Base-by-base conservation (phyloP, 2,329 filamentous ascomycete genomes). In the Sporothrix globosa region DNA sequence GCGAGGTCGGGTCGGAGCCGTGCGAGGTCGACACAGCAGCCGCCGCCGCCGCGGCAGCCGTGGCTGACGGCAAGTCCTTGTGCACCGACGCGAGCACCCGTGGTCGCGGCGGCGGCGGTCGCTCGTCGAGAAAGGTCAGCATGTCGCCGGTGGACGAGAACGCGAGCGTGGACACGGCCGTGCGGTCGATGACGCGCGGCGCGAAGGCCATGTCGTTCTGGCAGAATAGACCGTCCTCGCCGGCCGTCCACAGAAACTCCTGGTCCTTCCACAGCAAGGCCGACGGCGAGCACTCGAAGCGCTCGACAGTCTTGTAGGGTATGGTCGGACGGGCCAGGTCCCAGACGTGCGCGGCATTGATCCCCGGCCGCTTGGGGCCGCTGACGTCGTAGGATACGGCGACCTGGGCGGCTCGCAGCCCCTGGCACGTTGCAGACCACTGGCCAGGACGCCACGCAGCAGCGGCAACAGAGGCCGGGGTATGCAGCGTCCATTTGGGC, bases 161-260 rank as follows among this genome's bases (percentile, higher is more conserved):
- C 1, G 86, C 82, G 77, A 90, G 83, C 41, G 83, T 85, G 0
- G 88, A 90, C 3, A 89, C 84, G 1, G 88, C 83, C 68, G 88
- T 85, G 21, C 87, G 84, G 75, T 91, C 88, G 63, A 91, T 85
- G 19, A 87, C 84, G 74, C 87, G 87, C 3, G 86, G 86, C 0
- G 88, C 87, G 78, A 86, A 90, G 0, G 87, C 86, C 24, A 90
- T 82, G 76, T 91, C 89, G 72, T 86, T 89, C 75, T 91, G 89
- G 39, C 83, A 85, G 72, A 91, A 90, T 3, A 84, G 77, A 0
- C 87, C 87, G 73, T 91, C 88, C 30, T 82, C 83, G 1, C 88
- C 88, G 7, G 85, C 88, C 1, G 88, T 89, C 89, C 89, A 91
- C 0, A 91, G 78, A 60, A 90, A 82, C 73, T 90, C 88, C 72